Evolutionary conservation across 1,284 basidiomycete genomes (phyloP).

Genomic region (Ceraceosorus guamensis): DNA sequence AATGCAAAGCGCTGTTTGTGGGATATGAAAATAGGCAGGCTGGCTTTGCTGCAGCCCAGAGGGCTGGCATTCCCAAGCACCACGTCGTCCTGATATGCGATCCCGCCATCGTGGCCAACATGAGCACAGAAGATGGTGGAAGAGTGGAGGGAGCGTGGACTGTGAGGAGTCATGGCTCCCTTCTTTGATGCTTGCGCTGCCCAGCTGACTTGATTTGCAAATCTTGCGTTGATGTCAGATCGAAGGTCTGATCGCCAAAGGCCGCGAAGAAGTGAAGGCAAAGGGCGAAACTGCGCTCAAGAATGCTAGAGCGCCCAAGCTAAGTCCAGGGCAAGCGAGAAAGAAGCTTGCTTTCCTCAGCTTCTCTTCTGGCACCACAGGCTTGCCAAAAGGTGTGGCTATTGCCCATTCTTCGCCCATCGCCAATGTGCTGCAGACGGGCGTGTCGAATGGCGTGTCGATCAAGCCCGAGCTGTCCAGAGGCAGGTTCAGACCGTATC

Average conservation of each 20-base stretch:
- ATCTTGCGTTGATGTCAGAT: too few species aligned
- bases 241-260: conserved; percentile 49
- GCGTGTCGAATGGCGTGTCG: conserved; percentile 7
- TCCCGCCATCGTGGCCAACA: conserved; percentile 14
- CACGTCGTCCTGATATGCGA: conserved; percentile 23
- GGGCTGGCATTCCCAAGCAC: conserved; percentile 56
- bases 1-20: conserved; percentile 58
- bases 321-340: conserved; percentile 61
- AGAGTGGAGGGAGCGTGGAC: conserved; percentile 29
- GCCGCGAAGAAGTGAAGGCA: conserved; percentile 54
- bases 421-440: conserved; percentile 14
- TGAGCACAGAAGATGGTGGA: conserved; percentile 23
- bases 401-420: conserved; percentile 16
- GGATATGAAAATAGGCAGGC: conserved; percentile 55
- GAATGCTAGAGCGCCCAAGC: conserved; percentile 49
- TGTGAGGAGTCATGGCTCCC: conserved; percentile 8
- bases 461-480: conserved; percentile 15
- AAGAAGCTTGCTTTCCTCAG: conserved; percentile 65
- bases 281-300: conserved; percentile 49
- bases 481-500: conserved; percentile 27
- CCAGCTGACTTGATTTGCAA: too few species aligned
- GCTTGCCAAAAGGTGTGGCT: conserved; percentile 54
- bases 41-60: conserved; percentile 56
- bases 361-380: conserved; percentile 76
- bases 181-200: too few species aligned